Base-by-base conservation (phyloP, 2,329 filamentous ascomycete species). In the Xylaria sp. region DNA sequence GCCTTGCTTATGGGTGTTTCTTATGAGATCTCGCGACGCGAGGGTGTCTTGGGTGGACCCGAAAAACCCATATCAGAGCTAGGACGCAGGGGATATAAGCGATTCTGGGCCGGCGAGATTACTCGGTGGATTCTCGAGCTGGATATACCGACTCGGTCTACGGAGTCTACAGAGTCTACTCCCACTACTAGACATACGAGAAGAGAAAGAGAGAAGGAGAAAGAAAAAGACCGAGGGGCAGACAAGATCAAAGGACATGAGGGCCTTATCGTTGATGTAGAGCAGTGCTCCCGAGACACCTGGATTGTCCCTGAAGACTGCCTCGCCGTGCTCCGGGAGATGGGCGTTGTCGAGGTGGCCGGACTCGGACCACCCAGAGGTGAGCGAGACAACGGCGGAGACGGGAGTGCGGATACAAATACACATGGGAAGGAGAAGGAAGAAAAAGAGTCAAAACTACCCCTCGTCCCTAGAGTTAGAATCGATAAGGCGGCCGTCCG, bases 21-120 rank as follows among this genome's bases (percentile, higher is more conserved):
- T 42, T 99, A 99, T 79, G 94, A 96, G 78, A 90, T 99, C 53
- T 95, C 94, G 22, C 88, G 90, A 54, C 87, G 92, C 63, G 94
- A 98, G 76, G 89, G 90, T 6, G 85, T 95, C 49, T 86, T 97
- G 31, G 96, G 96, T 39, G 95, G 96, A 0, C 96, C 96, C 0
- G 96, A 99, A 81, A 96, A 96, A 78, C 96, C 95, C 10, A 90
- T 98, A 50, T 96, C 92, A 22, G 92, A 95, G 68, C 85, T 97
- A 54, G 95, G 95, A 1, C 87, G 88, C 72, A 91, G 89, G 74
- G 93, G 93, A 3, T 98, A 98, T 80, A 85, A 86, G 72, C 86
- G 92, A 5, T 97, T 92, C 79, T 98, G 95, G 95, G 89, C 90
- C 1, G 90, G 91, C 49, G 92, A 96, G 72, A 89, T 97, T 68